Evolutionary conservation across 345 rosid species (phyloP).

Genomic region (Eutrema heterophyllum): DNA sequence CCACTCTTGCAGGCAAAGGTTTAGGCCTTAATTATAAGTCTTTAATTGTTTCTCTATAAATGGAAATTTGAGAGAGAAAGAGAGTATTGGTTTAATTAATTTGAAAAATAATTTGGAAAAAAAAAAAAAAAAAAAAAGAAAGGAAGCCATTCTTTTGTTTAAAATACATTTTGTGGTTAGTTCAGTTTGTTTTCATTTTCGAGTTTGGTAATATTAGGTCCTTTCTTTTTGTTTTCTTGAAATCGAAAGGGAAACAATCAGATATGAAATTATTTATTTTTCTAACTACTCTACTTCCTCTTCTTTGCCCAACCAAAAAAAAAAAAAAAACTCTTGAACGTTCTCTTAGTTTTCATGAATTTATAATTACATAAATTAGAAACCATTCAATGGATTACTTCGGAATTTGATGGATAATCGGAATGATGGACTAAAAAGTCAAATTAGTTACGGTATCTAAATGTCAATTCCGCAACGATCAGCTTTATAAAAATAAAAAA

Average conservation of each 20-base stretch:
- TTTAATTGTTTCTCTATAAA: constrained; percentile 20
- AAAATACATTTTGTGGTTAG: not conserved
- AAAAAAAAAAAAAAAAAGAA: not conserved
- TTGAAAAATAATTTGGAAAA: constrained; percentile 4
- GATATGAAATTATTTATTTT: not conserved
- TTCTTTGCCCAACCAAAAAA: not conserved
- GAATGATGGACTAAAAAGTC: not conserved
- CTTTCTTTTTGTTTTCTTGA: not conserved
- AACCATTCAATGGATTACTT: not conserved
- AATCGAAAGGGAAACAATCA: constrained; percentile 13
- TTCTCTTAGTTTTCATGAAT: not conserved
- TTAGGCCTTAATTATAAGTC: constrained; percentile 48
- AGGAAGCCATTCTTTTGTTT: not conserved
- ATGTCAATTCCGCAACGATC: not conserved
- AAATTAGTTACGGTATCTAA: not conserved
- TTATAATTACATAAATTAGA: not conserved
- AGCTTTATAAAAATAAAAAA: not conserved
- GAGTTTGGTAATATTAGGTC: constrained; percentile 12
- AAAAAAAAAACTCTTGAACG: too few species aligned
- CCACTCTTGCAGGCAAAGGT: constrained; percentile 92
- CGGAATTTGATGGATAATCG: not conserved
- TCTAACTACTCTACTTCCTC: not conserved
- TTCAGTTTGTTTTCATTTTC: not conserved
- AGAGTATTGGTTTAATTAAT: constrained; percentile 22
- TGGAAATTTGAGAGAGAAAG: constrained; percentile 18